A percentile compares a stretch with the other conserved stretches of the same genome.
Evolutionary conservation across 495 filamentous ascomycete species (phyloP).

Genomic region (Penicillium herquei): DNA sequence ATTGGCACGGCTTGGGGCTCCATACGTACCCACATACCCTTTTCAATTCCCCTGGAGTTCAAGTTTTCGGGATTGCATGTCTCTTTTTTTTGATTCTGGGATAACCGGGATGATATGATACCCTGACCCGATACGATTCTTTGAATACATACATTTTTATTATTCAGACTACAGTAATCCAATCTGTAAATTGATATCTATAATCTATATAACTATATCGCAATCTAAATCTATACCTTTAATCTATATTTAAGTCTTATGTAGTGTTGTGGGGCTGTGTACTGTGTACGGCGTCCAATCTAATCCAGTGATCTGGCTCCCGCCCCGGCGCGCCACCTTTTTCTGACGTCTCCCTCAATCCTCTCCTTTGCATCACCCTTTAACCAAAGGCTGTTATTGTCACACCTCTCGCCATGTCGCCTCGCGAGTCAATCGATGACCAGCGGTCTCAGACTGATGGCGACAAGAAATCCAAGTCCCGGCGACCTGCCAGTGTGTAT

Average conservation of each 20-base stretch:
- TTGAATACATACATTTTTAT: constrained; percentile 11
- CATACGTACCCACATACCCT: background rate
- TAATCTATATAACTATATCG: background rate
- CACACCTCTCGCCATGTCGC: constrained; percentile 40
- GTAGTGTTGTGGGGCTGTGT: constrained; percentile 16
- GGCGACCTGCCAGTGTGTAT: constrained; percentile 76
- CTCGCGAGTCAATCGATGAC: constrained; percentile 50
- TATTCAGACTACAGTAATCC: no score
- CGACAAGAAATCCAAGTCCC: constrained; percentile 79
- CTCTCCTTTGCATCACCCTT: constrained; percentile 3
- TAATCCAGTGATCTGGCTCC: constrained; percentile 17
- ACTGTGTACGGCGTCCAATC: background rate
- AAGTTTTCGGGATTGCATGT: constrained; percentile 6
- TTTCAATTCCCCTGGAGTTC: constrained; percentile 3
- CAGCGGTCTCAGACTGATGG: constrained; percentile 42
- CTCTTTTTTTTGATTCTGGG: background rate
- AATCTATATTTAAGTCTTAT: no score
- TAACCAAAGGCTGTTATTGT: background rate
- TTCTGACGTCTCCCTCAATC: constrained; percentile 26
- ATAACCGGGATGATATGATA: constrained; percentile 26
- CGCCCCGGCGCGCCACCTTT: constrained; percentile 28
- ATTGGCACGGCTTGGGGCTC: constrained; percentile 26
- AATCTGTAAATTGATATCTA: background rate
- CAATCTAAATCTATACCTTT: no score
- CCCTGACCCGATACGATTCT: constrained; percentile 28